Conservation (phyloP, 176 grass and related monocot species). For the Paspalum vaginatum region DNA sequence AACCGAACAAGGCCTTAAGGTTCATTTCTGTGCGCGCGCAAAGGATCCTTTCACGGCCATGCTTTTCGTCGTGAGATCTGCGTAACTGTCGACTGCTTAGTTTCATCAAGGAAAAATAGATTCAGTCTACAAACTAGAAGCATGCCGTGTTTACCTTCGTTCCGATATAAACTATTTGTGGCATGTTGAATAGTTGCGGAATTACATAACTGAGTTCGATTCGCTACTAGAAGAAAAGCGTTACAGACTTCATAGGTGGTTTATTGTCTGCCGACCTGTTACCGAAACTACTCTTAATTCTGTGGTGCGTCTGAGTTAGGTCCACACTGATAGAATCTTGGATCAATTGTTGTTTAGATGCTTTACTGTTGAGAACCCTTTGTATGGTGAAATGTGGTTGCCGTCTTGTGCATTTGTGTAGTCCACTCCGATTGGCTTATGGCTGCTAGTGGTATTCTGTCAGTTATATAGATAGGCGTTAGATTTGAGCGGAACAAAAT, state of each 20-base stretch:
- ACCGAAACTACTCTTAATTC: neutral
- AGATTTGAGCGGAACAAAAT: neutral
- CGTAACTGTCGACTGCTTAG: neutral
- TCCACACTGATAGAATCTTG: neutral
- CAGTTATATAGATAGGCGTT: neutral
- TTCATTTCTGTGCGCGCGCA: neutral
- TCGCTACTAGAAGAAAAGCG: neutral
- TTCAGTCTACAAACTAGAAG: neutral
- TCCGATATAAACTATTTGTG: neutral
- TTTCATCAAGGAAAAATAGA: no score
- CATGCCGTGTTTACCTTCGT: neutral
- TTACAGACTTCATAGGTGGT: neutral
- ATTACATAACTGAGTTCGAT: neutral
- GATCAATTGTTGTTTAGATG: neutral
- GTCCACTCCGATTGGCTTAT: neutral
- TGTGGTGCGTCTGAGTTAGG: neutral
- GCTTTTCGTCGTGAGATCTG: neutral
- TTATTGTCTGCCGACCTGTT: neutral
- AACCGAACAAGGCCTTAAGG: no score
- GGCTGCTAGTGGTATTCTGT: neutral
- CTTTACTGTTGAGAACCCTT: neutral
- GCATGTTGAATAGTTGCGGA: neutral
- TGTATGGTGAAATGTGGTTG: slow-evolving; percentile 14
- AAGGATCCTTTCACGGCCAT: neutral
- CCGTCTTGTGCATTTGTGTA: neutral